Evolutionary conservation across 1,139 yeast genomes (phyloP).

Genomic region (Magnusiomyces paraingens): DNA sequence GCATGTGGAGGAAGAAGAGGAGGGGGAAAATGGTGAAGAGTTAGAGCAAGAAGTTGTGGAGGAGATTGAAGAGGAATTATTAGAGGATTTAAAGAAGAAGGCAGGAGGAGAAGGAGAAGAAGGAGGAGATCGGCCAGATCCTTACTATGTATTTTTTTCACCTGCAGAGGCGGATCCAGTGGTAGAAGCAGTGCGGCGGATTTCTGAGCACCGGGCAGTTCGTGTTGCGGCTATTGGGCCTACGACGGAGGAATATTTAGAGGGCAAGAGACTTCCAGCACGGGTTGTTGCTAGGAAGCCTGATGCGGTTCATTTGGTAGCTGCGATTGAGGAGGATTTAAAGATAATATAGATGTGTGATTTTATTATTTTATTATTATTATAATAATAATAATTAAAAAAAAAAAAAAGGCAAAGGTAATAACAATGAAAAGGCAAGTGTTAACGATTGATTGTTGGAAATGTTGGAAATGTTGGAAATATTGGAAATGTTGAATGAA

Average conservation of each 20-base stretch:
- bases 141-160: slow-evolving; percentile 60
- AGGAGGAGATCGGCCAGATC: background rate
- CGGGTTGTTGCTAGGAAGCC: slow-evolving; percentile 67
- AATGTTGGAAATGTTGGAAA: background rate
- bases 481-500: too few species aligned
- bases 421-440: background rate
- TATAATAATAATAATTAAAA: background rate
- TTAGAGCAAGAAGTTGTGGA: slow-evolving; percentile 13
- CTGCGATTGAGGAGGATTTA: slow-evolving; percentile 28
- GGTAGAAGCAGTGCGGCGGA: slow-evolving; percentile 34
- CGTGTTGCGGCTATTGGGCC: slow-evolving; percentile 87
- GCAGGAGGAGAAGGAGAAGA: slow-evolving; percentile 1
- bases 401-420: background rate
- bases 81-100: background rate
- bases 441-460: too few species aligned
- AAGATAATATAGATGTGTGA: too few species aligned
- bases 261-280: slow-evolving; percentile 47
- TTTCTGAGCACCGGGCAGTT: slow-evolving; percentile 23
- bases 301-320: slow-evolving; percentile 52
- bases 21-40: slow-evolving; percentile 4
- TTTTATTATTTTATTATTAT: background rate
- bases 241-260: slow-evolving; percentile 67
- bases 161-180: slow-evolving; percentile 78
- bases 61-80: too few species aligned
- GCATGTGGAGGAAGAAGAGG: slow-evolving; percentile 8